Conservation (phyloP, 352 stramenopile genomes). For the Phytophthora litchii region DNA sequence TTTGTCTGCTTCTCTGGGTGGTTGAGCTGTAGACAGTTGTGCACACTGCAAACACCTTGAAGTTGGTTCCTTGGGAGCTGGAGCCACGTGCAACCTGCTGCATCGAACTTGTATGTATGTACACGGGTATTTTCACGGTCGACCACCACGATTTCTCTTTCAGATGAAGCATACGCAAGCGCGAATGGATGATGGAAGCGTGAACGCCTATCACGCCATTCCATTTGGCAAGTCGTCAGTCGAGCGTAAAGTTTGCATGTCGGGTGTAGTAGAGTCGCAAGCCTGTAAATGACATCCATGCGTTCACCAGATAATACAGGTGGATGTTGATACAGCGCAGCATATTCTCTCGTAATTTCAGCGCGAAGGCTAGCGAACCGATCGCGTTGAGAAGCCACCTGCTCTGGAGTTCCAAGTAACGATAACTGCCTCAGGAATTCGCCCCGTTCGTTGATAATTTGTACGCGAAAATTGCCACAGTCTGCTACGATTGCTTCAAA, state of each 20-base stretch:
- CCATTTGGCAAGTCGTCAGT: conserved; percentile 38
- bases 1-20: conserved; percentile 13
- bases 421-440: conserved; percentile 59
- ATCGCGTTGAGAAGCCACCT: conserved; percentile 48
- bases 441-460: conserved; percentile 69
- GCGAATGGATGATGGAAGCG: conserved; percentile 57
- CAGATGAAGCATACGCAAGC: conserved; percentile 35
- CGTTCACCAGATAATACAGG: conserved; percentile 35
- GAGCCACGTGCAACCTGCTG: conserved; percentile 51
- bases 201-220: conserved; percentile 34
- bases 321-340: conserved; percentile 19
- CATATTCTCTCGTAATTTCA: conserved; percentile 39
- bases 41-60: conserved; percentile 33
- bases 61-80: conserved; percentile 21
- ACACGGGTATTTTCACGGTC: conserved; percentile 62
- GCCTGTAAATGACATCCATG: conserved; percentile 37
- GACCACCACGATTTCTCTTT: conserved; percentile 48
- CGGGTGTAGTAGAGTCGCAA: conserved; percentile 55
- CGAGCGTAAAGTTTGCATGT: conserved; percentile 37
- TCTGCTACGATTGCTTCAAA: conserved; percentile 77
- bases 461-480: conserved; percentile 67
- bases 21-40: conserved; percentile 38
- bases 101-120: conserved; percentile 57
- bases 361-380: conserved; percentile 36
- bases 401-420: conserved; percentile 45